Evolutionary conservation across 139 green algal genomes (phyloP), one percentile per base, ranked within the genome.

Genomic region (Auxenochlorella pyrenoidosa): DNA sequence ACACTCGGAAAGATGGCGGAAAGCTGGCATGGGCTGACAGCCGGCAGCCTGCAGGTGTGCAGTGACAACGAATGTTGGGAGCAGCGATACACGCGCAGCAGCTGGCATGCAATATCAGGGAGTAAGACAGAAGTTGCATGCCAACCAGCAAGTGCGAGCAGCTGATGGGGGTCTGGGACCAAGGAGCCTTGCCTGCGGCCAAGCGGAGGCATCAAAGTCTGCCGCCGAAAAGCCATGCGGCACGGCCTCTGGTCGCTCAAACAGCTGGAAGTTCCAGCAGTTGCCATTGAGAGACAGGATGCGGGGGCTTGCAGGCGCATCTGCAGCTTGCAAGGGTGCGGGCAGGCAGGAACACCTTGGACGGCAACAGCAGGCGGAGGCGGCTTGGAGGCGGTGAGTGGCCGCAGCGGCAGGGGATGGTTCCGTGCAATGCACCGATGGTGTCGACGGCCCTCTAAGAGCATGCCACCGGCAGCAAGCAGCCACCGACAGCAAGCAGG

Each of bases 241-340:
- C n/a, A 97, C 96, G 18, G 79, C 70, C 12, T 86, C 82, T 0
- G 95, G 95, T 40, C 66, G 86, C 6, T 88, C 79, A 43, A 91
- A 93, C 34, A 98, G 86, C 36, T 88, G 81, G 82, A 98, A 97
- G 6, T 78, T 32, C 95, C 95, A 98, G 1, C 88, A 76, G 19
- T 80, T 81, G 41, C 88, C 90, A 60, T 93, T 95, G 54, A 97
- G 88, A 15, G 47, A 26, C 3, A 90, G 85, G 0, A 89, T 21
- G 0, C 90, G 84, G 6, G 81, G 12, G 65, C 63, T 88, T 10
- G 51, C 10, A 28, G 78, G 60, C 0, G 16, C 51, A 41, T 87
- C 79, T 47, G 68, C 60, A 32, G n/a, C 82, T 22, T 38, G 66
- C 28, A 73, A 40, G 16, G 68, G 30, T 32, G 22, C 3, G 21